Evolutionary conservation across 129 eudicot genomes (phyloP).

Genomic region (Mikania micrantha): DNA sequence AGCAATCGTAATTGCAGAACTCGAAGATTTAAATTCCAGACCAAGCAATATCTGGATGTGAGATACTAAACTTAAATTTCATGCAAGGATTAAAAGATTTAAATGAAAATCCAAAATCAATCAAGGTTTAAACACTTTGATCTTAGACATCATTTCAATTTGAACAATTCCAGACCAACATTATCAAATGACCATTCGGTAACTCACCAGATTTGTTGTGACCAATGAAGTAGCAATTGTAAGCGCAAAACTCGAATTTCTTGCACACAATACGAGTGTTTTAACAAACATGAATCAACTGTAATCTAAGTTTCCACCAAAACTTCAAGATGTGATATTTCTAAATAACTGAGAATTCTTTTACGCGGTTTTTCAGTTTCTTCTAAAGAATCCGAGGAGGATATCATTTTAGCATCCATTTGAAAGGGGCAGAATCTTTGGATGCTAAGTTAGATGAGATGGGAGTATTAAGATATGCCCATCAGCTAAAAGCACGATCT

Average conservation of each 20-base stretch:
- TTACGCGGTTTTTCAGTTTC: neutral
- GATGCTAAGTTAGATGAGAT: neutral
- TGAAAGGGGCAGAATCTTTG: conserved; percentile 5
- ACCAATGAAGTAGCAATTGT: neutral
- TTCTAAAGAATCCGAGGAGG: conserved; percentile 8
- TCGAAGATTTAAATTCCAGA: too few relatives aligned
- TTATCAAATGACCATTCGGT: conserved; percentile 4
- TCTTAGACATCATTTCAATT: neutral
- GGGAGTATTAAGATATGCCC: neutral
- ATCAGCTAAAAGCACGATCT: conserved; percentile 9
- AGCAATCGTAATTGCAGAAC: too few relatives aligned
- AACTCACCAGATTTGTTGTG: neutral
- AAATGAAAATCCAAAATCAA: neutral
- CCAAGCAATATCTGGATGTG: too few relatives aligned
- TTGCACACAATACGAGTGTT: conserved; percentile 11
- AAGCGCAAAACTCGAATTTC: conserved; percentile 11
- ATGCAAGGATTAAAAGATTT: neutral
- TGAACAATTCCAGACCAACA: neutral
- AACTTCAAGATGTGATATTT: conserved; percentile 13
- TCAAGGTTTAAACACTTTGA: neutral
- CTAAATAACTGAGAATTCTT: conserved; percentile 22
- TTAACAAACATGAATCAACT: conserved; percentile 10
- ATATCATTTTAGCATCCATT: neutral
- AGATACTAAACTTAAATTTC: too few relatives aligned
- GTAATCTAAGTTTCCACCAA: conserved; percentile 17